These are phyloP conservation scores for Suillus clintonianus DNA, from an alignment of 768 basidiomycete species.

Conservation along the genomic window DNA sequence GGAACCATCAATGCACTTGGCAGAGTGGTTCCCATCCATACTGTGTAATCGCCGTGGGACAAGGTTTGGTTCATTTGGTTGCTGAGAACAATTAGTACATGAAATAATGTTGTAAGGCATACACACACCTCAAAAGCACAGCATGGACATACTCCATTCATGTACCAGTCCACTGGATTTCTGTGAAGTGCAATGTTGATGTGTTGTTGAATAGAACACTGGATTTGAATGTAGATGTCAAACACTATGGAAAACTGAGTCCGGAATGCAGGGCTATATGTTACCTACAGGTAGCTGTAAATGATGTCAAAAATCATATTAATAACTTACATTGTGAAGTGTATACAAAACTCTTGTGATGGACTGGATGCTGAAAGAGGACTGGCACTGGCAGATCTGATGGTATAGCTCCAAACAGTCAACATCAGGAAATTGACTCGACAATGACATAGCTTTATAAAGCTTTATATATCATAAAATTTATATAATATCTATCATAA, in stretches of 20 bases:
- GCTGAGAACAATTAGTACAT: background rate
- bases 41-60: conserved; percentile 21
- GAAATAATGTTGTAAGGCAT: background rate
- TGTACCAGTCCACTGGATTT: background rate
- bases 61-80: conserved; percentile 28
- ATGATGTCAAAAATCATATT: background rate
- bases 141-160: background rate
- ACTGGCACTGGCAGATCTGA: background rate
- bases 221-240: background rate
- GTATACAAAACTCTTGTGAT: background rate
- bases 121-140: background rate
- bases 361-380: background rate
- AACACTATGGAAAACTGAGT: background rate
- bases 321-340: background rate
- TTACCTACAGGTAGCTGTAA: background rate
- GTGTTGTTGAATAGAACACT: background rate
- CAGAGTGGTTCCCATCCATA: conserved; percentile 38
- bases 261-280: background rate
- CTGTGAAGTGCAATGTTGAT: background rate
- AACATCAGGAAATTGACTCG: too few relatives aligned
- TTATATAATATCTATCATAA: too few relatives aligned
- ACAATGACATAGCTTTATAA: too few relatives aligned
- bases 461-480: too few relatives aligned
- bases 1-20: conserved; percentile 28
- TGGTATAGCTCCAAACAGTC: background rate